A percentile compares a stretch with the other conserved stretches of the same genome.
Conservation (phyloP, 306 rosid genomes). For the Rubus idaeus region DNA sequence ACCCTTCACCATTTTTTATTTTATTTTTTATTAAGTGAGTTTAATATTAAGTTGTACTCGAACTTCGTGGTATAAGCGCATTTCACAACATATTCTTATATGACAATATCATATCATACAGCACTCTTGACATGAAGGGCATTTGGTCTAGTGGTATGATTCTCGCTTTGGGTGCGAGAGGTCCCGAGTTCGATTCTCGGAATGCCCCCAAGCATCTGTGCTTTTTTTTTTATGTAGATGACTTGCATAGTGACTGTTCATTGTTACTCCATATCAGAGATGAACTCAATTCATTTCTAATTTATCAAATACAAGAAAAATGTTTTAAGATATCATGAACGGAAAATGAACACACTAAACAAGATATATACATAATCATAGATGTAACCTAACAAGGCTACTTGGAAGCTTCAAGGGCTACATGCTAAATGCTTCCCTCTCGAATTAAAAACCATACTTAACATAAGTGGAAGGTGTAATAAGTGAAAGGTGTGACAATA, state of each 20-base stretch:
- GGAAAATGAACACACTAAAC: background rate
- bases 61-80: background rate
- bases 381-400: constrained; percentile 11
- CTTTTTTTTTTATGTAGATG: background rate
- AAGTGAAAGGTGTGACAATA: constrained; percentile 6
- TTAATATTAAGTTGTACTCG: background rate
- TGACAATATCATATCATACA: too few relatives aligned
- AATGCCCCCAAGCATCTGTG: background rate
- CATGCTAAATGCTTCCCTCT: constrained; percentile 7
- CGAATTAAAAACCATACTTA: constrained; percentile 20
- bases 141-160: constrained; percentile 34
- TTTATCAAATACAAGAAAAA: background rate
- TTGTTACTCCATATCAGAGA: background rate
- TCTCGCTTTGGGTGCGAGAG: constrained; percentile 27
- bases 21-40: background rate
- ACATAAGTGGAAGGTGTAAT: background rate
- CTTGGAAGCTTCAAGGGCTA: constrained; percentile 10
- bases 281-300: background rate
- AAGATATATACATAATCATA: constrained; percentile 8
- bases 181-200: constrained; percentile 25
- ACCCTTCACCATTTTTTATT: too few relatives aligned
- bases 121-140: background rate
- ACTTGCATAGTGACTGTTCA: too few relatives aligned
- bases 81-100: too few relatives aligned
- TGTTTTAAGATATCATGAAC: background rate